Evolutionary conservation across 108 stramenopile genomes (phyloP).

Genomic region (Skeletonema grethae): DNA sequence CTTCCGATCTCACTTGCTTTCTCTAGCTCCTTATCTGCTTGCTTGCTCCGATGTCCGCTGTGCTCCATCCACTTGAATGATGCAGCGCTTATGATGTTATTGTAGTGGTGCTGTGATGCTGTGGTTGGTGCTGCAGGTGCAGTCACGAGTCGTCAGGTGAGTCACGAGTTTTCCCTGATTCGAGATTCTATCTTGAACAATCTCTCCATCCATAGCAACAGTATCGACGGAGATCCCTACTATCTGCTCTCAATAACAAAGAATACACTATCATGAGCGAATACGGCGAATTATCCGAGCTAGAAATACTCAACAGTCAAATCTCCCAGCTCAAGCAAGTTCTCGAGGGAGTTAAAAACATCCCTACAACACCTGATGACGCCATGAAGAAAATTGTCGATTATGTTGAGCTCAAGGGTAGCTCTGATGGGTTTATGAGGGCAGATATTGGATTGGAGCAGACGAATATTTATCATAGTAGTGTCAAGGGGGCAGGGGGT

Average conservation of each 20-base stretch:
- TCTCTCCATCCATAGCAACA: too few relatives aligned
- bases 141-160: too few relatives aligned
- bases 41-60: too few relatives aligned
- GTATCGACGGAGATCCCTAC: too few relatives aligned
- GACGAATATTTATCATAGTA: slow-evolving; percentile 25
- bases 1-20: too few relatives aligned
- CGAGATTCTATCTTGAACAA: too few relatives aligned
- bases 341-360: slow-evolving; percentile 11
- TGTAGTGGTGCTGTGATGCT: too few relatives aligned
- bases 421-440: slow-evolving; percentile 19
- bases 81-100: too few relatives aligned
- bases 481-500: slow-evolving; percentile 12
- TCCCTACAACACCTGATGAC: slow-evolving; percentile 15
- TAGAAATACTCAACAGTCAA: slow-evolving; percentile 16
- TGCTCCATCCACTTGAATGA: too few relatives aligned
- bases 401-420: slow-evolving; percentile 10
- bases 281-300: slow-evolving; percentile 14
- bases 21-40: too few relatives aligned
- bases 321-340: slow-evolving; percentile 23
- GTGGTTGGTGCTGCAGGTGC: too few relatives aligned
- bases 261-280: slow-evolving; percentile 20
- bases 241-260: neutral
- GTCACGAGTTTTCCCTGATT: too few relatives aligned
- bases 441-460: slow-evolving; percentile 8
- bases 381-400: slow-evolving; percentile 12